A percentile compares a stretch with the other conserved stretches of the same genome.
Conservation (phyloP, 2,329 filamentous ascomycete genomes). For the Aspergillus aculeatus region DNA sequence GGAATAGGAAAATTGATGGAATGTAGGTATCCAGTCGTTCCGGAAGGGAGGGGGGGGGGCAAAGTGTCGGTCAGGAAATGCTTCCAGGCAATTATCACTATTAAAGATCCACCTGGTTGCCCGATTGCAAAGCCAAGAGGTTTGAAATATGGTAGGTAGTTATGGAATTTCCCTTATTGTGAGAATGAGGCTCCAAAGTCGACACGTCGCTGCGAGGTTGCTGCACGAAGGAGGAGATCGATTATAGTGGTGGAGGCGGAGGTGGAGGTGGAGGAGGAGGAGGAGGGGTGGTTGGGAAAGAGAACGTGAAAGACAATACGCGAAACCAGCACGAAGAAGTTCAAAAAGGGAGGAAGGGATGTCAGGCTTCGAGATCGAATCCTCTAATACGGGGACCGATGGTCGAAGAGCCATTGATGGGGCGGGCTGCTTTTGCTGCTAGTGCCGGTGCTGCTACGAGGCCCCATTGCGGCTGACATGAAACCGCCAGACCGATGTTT, state of each 20-base stretch:
- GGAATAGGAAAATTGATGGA: conserved; percentile 20
- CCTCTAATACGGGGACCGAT: conserved; percentile 2
- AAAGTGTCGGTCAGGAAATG: conserved; percentile 13
- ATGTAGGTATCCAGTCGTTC: conserved; percentile 17
- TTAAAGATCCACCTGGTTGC: conserved; percentile 17
- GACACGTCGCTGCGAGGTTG: conserved; percentile 14
- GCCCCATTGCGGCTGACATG: conserved; percentile 18
- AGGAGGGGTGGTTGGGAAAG: background rate
- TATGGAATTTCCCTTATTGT: background rate
- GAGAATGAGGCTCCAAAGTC: background rate
- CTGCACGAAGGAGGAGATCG: conserved; percentile 6
- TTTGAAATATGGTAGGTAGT: conserved; percentile 1
- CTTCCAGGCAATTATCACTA: conserved; percentile 16
- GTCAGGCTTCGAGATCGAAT: conserved; percentile 11
- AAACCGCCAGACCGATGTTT: conserved; percentile 30
- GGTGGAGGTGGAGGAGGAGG: background rate
- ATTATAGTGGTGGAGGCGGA: background rate
- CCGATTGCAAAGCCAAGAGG: conserved; percentile 9
- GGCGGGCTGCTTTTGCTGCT: conserved; percentile 8
- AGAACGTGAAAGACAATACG: conserved; percentile 6
- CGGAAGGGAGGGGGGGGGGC: conserved; percentile 1
- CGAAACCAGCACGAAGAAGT: conserved; percentile 11
- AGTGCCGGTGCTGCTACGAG: conserved; percentile 4
- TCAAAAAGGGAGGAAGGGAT: conserved; percentile 20
- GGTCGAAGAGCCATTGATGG: conserved; percentile 6